Evolutionary conservation across 768 basidiomycete genomes (phyloP).

Genomic region (Collybia sp.): DNA sequence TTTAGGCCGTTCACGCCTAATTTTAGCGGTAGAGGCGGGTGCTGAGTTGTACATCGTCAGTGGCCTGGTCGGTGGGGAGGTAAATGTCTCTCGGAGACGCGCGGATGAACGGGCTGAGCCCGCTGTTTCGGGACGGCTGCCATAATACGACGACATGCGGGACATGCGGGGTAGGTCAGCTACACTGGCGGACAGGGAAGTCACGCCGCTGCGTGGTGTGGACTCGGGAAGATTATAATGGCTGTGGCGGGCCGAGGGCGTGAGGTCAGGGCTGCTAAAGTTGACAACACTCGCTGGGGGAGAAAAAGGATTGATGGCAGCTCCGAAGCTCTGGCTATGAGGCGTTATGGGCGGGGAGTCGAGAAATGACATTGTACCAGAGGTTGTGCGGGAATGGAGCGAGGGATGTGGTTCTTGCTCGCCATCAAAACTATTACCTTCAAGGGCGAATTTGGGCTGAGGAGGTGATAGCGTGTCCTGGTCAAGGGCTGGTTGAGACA

Average conservation of each 20-base stretch:
- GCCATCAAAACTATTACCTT: conserved; percentile 21
- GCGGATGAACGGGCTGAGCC: conserved; percentile 30
- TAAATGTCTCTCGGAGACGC: conserved; percentile 50
- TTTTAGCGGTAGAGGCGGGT: conserved; percentile 30
- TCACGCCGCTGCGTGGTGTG: conserved; percentile 28
- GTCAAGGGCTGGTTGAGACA: conserved; percentile 14
- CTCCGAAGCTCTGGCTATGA: conserved; percentile 29
- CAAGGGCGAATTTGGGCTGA: conserved; percentile 23
- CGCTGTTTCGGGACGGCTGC: conserved; percentile 28
- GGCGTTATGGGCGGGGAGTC: conserved; percentile 40
- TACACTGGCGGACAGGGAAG: conserved; percentile 34
- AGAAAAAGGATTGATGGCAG: conserved; percentile 43
- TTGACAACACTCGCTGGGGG: conserved; percentile 43
- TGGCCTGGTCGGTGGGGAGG: conserved; percentile 54
- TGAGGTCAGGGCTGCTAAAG: conserved; percentile 30
- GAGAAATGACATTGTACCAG: conserved; percentile 21
- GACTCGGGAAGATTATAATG: conserved; percentile 30
- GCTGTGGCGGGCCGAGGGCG: conserved; percentile 2
- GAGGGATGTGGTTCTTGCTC: conserved; percentile 19
- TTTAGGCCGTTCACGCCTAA: conserved; percentile 41
- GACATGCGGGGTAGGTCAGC: conserved; percentile 38
- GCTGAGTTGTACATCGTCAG: conserved; percentile 49
- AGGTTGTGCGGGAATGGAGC: conserved; percentile 29
- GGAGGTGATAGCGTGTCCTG: conserved; percentile 26
- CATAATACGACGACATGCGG: conserved; percentile 27